Evolutionary conservation across 1,284 basidiomycete species (phyloP).

Genomic region (Heterobasidion annosum): DNA sequence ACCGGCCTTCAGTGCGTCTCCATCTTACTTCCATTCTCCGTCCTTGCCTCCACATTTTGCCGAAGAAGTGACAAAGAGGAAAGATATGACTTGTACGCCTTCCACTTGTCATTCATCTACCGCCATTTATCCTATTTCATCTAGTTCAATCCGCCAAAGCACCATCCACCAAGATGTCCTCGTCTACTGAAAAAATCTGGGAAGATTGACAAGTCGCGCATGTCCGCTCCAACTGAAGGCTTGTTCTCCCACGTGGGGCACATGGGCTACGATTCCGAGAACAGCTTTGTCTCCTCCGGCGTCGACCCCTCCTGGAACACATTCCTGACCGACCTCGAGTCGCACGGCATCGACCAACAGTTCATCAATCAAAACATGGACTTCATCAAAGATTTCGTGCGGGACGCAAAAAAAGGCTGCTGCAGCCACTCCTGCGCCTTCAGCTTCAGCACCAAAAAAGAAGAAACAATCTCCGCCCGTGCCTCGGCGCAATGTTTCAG

Average conservation of each 20-base stretch:
- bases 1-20: too few relatives aligned
- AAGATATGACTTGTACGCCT: too few relatives aligned
- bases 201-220: conserved; percentile 80
- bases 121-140: too few relatives aligned
- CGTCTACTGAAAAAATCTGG: conserved; percentile 38
- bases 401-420: conserved; percentile 37
- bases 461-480: conserved; percentile 46
- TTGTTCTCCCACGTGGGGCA: conserved; percentile 91
- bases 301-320: conserved; percentile 92
- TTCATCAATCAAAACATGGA: conserved; percentile 74
- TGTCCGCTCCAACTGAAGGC: conserved; percentile 72
- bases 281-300: conserved; percentile 79
- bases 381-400: conserved; percentile 84
- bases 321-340: conserved; percentile 66
- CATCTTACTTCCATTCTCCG: too few relatives aligned
- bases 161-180: neutral
- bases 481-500: conserved; percentile 26
- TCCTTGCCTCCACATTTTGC: too few relatives aligned
- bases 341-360: conserved; percentile 56
- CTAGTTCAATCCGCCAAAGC: too few relatives aligned
- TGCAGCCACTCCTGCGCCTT: conserved; percentile 15
- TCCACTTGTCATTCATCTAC: too few relatives aligned
- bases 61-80: too few relatives aligned
- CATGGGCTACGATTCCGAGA: conserved; percentile 88
- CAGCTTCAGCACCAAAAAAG: conserved; percentile 28